Conservation (phyloP, 257 asterid genomes). For the Voacanga thouarsii region DNA sequence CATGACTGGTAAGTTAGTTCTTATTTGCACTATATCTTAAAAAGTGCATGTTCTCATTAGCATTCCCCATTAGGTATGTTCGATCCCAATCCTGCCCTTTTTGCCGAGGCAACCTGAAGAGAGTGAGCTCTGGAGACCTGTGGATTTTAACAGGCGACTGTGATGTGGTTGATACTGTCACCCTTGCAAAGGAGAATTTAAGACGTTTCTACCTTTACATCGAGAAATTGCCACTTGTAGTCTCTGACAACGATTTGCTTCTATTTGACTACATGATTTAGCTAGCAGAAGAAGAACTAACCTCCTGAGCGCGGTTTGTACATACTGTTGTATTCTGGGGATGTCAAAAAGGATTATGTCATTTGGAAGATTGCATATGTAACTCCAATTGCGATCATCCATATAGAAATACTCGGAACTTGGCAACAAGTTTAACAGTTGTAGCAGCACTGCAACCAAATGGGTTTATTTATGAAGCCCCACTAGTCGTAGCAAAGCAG, state of each 20-base stretch:
- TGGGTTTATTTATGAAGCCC: constrained; percentile 6
- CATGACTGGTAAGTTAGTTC: constrained; percentile 40
- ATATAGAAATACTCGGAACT: background rate
- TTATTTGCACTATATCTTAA: background rate
- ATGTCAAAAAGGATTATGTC: background rate
- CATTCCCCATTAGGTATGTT: constrained; percentile 35
- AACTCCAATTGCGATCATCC: background rate
- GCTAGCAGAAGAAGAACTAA: background rate
- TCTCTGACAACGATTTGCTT: constrained; percentile 34
- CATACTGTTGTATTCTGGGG: background rate
- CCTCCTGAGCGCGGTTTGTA: background rate
- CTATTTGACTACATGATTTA: constrained; percentile 51
- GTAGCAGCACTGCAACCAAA: background rate
- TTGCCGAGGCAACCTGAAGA: constrained; percentile 58
- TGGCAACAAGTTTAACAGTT: background rate
- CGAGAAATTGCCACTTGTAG: constrained; percentile 44
- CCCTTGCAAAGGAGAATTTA: constrained; percentile 51
- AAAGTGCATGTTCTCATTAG: background rate
- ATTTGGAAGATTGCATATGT: background rate
- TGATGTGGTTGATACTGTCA: constrained; percentile 54
- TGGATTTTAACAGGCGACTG: constrained; percentile 53
- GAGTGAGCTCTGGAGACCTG: constrained; percentile 53
- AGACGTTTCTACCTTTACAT: constrained; percentile 47
- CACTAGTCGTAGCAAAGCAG: background rate
- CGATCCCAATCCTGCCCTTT: constrained; percentile 69